Evolutionary conservation across 331 rosid species (phyloP).

Genomic region (Ulmus americana): DNA sequence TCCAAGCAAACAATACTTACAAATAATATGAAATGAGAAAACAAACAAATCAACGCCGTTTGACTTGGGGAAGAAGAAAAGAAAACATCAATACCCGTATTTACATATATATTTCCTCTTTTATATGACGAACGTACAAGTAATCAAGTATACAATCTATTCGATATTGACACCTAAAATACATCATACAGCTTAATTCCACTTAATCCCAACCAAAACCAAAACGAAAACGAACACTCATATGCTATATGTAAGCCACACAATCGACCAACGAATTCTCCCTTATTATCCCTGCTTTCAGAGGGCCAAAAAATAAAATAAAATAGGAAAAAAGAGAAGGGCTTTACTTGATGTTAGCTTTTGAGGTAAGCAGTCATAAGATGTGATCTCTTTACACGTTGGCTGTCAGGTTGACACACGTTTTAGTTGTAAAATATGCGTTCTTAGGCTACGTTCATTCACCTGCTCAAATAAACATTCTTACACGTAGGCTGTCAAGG

Average conservation of each 20-base stretch:
- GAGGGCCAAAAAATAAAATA: slow-evolving; percentile 16
- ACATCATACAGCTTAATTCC: not conserved
- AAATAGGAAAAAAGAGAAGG: slow-evolving; percentile 8
- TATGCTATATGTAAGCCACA: slow-evolving; percentile 18
- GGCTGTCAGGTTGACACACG: slow-evolving; percentile 20
- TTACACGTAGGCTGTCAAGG: slow-evolving; percentile 21
- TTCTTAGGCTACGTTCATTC: slow-evolving; percentile 47
- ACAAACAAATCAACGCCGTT: not conserved
- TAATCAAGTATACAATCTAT: slow-evolving; percentile 32
- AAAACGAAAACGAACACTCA: slow-evolving; percentile 20
- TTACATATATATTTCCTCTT: slow-evolving; percentile 30
- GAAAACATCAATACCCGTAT: slow-evolving; percentile 15
- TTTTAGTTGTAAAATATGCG: slow-evolving; percentile 40
- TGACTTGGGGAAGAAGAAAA: not conserved
- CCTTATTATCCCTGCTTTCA: slow-evolving; percentile 29
- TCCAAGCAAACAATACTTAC: no score
- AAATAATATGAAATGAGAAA: not conserved
- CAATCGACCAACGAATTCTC: slow-evolving; percentile 22
- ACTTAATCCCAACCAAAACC: slow-evolving; percentile 15
- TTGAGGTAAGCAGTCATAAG: slow-evolving; percentile 22
- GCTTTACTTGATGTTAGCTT: slow-evolving; percentile 31
- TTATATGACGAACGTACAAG: slow-evolving; percentile 24
- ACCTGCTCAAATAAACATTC: slow-evolving; percentile 29
- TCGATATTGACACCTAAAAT: slow-evolving; percentile 19
- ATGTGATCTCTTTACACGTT: slow-evolving; percentile 21